A percentile compares a stretch with the other conserved stretches of the same genome.
Evolutionary conservation across 2,329 filamentous ascomycete genomes (phyloP).

Genomic region (Myrmaecium sp.): DNA sequence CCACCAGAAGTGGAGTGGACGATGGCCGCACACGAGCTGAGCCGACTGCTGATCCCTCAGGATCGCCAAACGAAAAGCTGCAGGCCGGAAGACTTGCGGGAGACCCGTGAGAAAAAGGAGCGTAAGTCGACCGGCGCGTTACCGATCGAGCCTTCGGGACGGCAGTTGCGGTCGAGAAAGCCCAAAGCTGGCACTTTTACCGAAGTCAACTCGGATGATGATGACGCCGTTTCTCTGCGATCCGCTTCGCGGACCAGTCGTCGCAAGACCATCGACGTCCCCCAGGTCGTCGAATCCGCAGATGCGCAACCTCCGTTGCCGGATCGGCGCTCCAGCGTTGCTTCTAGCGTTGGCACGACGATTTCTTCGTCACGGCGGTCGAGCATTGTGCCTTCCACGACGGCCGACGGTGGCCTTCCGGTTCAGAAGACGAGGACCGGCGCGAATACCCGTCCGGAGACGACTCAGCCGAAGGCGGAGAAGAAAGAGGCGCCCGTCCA

Average conservation of each 20-base stretch:
- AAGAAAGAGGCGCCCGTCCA: no score
- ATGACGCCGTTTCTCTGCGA: slow-evolving; percentile 10
- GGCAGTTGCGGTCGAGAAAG: slow-evolving; percentile 58
- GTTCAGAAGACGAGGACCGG: no score
- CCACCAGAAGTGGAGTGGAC: slow-evolving; percentile 75
- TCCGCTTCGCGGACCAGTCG: slow-evolving; percentile 14
- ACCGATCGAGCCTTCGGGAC: slow-evolving; percentile 31
- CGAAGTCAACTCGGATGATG: slow-evolving; percentile 30
- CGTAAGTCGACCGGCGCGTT: slow-evolving; percentile 16
- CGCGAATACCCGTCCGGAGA: slow-evolving; percentile 7
- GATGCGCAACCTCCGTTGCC: no score
- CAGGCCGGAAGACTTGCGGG: slow-evolving; percentile 57
- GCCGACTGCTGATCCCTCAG: slow-evolving; percentile 62
- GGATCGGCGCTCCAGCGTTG: no score
- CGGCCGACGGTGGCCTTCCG: no score
- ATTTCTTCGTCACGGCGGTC: no score
- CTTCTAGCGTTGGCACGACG: no score
- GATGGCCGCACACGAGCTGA: slow-evolving; percentile 66
- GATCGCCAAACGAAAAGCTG: slow-evolving; percentile 61
- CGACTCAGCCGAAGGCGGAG: no score
- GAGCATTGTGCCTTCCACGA: no score
- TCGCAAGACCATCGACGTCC: slow-evolving; percentile 24
- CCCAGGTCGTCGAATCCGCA: no score
- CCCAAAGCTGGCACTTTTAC: slow-evolving; percentile 31
- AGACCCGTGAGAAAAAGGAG: slow-evolving; percentile 41